phyloP scores from a whole-genome alignment of 208 protist genomes.

The Crithidia mellificae region DNA sequence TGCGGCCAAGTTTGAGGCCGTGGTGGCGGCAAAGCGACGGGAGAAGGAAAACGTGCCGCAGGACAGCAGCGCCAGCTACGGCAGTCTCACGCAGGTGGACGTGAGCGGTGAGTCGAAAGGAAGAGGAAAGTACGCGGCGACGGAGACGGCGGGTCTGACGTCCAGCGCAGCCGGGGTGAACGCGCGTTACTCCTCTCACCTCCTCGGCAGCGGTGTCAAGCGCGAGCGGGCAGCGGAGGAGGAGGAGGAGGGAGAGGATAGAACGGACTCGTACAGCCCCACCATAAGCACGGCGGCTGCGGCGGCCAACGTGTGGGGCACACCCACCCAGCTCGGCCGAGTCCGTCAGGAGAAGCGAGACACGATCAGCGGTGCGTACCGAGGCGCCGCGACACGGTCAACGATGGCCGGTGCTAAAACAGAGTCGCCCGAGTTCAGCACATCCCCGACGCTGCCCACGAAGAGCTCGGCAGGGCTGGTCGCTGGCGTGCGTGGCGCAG shows the following conservation, averaged over 20 bases:
- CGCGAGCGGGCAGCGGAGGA: slow-evolving; percentile 33
- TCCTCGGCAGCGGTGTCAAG: slow-evolving; percentile 31
- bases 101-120: not conserved
- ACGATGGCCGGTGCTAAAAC: slow-evolving; percentile 1
- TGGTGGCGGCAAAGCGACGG: slow-evolving; percentile 26
- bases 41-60: slow-evolving; percentile 22
- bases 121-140: too few relatives aligned
- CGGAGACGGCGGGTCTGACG: slow-evolving; percentile 2
- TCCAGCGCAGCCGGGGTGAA: slow-evolving; percentile 6
- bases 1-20: slow-evolving; percentile 43
- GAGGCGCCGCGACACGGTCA: too few relatives aligned
- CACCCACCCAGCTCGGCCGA: not conserved
- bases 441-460: slow-evolving; percentile 8
- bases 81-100: not conserved
- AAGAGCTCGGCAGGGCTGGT: too few relatives aligned
- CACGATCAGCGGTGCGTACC: not conserved
- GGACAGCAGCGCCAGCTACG: not conserved
- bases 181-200: not conserved
- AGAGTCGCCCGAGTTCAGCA: slow-evolving; percentile 34
- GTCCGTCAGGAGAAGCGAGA: not conserved
- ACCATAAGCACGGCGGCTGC: too few relatives aligned
- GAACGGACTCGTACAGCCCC: slow-evolving; percentile 10
- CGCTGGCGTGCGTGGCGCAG: too few relatives aligned
- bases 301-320: slow-evolving; percentile 11
- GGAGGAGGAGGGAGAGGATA: too few relatives aligned